Evolutionary conservation across 305 asterid genomes (phyloP), one percentile per base, ranked within the genome.

Genomic region (Fraxinus baroniana): DNA sequence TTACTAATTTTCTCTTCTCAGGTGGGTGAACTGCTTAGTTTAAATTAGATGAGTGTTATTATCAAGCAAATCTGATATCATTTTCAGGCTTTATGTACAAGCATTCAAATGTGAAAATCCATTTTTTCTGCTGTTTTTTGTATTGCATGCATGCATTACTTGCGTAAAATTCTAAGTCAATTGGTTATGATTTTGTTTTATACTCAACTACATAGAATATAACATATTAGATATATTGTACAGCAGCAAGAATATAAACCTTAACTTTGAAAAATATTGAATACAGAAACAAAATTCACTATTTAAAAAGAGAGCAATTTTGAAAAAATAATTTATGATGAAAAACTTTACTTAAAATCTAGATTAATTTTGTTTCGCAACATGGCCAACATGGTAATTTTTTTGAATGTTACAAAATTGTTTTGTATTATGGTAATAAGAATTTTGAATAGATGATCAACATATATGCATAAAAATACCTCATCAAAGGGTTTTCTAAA

Each of bases 401-500:
- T 46, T 46, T 13, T 13, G 15, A 41, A 41, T 41, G 49, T 41
- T 41, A 9, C 12, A 41, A 41, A 41, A 41, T 41, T 41, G 49
- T 41, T 41, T 41, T 41, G 15, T 41, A 12, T 44, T 44, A 12
- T 13, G 57, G 57, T 46, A 17, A 52, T 17, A 52, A 52, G 22
- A 46, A 52, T 17, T 52, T 52, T 46, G 57, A 46, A 44, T 41
- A 41, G 49, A 41, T 12, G n/a, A 44, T 44, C 55, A 44, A 13
- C 55, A 3, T 44, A 44, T 15, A 49, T 52, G 22, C 22, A 52
- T 17, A 52, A 15, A 52, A 52, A 5, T 91, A 94, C 98, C 93
- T 94, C 95, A 78, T 92, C 98, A 78, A 92, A 95, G 86, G 86
- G 82, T 88, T 92, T 93, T 80, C 95, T 87, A 80, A 80, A 94